These are phyloP conservation scores for Penicillium pulvis DNA, from an alignment of 495 filamentous ascomycete species.

Conservation along the genomic window DNA sequence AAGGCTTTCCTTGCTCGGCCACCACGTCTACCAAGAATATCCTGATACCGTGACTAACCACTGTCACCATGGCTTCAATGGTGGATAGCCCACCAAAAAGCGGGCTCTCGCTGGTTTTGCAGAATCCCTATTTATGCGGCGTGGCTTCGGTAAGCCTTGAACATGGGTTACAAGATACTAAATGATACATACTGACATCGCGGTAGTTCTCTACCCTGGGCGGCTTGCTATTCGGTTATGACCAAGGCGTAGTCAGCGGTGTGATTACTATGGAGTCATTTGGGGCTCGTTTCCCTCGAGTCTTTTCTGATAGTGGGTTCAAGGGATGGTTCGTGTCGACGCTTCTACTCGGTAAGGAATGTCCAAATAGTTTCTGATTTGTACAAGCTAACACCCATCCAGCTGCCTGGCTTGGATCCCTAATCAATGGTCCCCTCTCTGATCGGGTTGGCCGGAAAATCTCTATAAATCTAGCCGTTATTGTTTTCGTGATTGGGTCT, in stretches of 20 bases:
- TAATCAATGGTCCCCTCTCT: constrained; percentile 74
- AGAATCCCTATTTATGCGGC: constrained; percentile 45
- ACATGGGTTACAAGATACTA: background rate
- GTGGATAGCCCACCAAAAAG: constrained; percentile 23
- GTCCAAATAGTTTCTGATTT: background rate
- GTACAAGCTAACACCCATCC: constrained; percentile 28
- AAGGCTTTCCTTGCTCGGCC: background rate
- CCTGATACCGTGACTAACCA: background rate
- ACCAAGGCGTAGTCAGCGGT: constrained; percentile 42
- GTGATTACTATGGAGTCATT: constrained; percentile 50
- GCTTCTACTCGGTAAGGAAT: constrained; percentile 64
- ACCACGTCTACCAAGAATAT: too few species aligned
- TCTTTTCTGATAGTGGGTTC: constrained; percentile 60
- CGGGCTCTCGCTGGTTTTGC: constrained; percentile 34
- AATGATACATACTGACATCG: background rate
- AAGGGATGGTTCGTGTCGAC: constrained; percentile 83
- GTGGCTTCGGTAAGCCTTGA: constrained; percentile 38
- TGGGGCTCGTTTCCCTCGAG: constrained; percentile 61
- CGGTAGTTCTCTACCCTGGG: constrained; percentile 56
- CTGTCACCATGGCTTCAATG: constrained; percentile 22
- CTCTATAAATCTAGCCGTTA: constrained; percentile 68
- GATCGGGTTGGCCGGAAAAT: constrained; percentile 75
- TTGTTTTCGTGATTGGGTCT: constrained; percentile 79
- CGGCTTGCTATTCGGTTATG: constrained; percentile 53
- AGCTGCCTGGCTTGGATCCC: constrained; percentile 77